Base-by-base conservation (phyloP, 345 rosid genomes). In the Populus nigra region DNA sequence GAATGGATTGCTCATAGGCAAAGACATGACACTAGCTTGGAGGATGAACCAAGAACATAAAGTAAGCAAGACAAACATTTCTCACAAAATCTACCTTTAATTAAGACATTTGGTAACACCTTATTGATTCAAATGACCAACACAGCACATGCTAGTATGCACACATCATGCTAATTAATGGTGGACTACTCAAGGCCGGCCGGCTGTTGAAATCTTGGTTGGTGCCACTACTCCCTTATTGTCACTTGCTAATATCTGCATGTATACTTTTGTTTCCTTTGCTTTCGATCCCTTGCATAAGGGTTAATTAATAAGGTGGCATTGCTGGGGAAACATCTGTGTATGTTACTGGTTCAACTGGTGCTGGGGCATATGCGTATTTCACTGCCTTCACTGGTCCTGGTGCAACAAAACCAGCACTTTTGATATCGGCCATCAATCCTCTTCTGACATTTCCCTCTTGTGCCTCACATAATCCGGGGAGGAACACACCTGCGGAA, bases 391-490 rank as follows among this genome's bases (percentile, higher is more conserved):
- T 73, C 45, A 79, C 27, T 11, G 91, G 91, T 73, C 87, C 94
- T 7, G 88, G 86, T 31, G 91, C 91, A 23, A 73, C 89, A 27
- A 77, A 23, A 2, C 94, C 93, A 0, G 93, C 88, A 88, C 97
- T 93, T 50, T 78, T 72, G 53, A 91, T 83, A 79, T 90, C 95
- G 0, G 88, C 83, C 89, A 86, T 86, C 65, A 82, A 25, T 83
- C 50, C 92, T 79, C 98, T 89, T 8, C 91, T 76, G 13, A 66
- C 80, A 31, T 84, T 81, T 63, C 75, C 86, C 76, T 79, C 79
- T 76, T 84, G 90, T 16, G 89, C 83, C 79, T 88, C 91, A 68
- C 98, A 94, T 45, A 94, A 82, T 79, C 85, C 88, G 18, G 98
- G 94, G 76, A 94, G 89, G 83, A 85, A 92, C 23, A 92, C 93